Base-by-base conservation (phyloP, 2,329 filamentous ascomycete species). In the Aspergillus candidus region DNA sequence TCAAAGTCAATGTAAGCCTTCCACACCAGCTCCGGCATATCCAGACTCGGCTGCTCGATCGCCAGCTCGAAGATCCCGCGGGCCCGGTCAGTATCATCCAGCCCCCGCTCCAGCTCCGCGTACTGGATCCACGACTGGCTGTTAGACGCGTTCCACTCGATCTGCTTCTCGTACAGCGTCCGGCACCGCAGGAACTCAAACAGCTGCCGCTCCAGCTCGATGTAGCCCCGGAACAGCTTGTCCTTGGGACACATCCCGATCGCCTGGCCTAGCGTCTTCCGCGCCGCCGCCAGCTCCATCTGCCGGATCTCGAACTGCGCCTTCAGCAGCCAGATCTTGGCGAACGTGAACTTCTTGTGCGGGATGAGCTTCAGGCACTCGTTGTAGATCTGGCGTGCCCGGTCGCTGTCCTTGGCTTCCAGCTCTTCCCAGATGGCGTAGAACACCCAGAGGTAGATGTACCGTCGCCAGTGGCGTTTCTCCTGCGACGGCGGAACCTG, bases 1-100 rank as follows among this genome's bases (percentile, higher is more conserved):
- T 98, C 93, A 61, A 97, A 97, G 67, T 98, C 93, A 57, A 98
- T 97, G 67, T 95, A 98, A 1, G 89, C 83, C 71, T 97, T 97
- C 93, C 93, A 98, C 2, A 97, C 75, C 40, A 97, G 75, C 70
- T 98, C 93, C 0, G 93, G 93, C 93, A 98, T 98, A 66, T 98
- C 93, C 11, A 98, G 76, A 29, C 82, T 78, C 1, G 83, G 77
- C 65, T 97, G 90, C 38, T 79, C 75, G 48, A 96, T 84, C 3
- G 88, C 91, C 22, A 97, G 76, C 68, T 97, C 91, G 62, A 89
- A 97, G 55, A 98, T 95, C 36, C 86, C 90, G 35, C 93, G 78
- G 12, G 88, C 83, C 27, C 93, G 84, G 14, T 94, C 89, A 3
- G 90, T 70, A 59, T 98, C 93, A 61, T 96, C 90, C 6, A 98